Evolutionary conservation across 2,329 filamentous ascomycete genomes (phyloP).

Genomic region (Diaporthe capsici): DNA sequence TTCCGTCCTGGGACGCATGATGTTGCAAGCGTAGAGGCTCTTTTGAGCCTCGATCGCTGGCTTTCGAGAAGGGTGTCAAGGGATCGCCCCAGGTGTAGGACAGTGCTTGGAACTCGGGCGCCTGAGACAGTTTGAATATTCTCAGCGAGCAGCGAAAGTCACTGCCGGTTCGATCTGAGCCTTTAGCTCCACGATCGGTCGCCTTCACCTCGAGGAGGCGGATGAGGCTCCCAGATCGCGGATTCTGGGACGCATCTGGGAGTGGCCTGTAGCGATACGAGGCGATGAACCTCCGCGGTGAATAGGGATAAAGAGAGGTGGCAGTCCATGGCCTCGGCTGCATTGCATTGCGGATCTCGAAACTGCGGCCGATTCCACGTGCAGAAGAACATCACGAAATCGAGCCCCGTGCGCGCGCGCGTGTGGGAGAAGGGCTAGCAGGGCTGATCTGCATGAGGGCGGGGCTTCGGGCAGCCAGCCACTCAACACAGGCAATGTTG

Average conservation of each 20-base stretch:
- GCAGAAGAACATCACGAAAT: not conserved
- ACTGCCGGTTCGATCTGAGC: not conserved
- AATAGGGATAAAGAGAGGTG: not conserved
- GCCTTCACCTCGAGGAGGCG: not conserved
- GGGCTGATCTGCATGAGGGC: constrained; percentile 2
- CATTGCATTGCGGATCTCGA: constrained; percentile 6
- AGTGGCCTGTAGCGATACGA: constrained; percentile 16
- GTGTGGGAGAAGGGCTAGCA: not conserved
- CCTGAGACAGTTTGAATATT: not conserved
- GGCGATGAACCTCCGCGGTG: not conserved
- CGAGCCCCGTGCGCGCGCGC: not conserved
- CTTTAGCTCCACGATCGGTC: not conserved
- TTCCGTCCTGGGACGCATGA: not conserved
- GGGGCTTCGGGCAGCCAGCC: not conserved
- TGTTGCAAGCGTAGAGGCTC: not conserved
- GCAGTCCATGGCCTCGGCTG: not conserved
- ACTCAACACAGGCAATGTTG: not conserved
- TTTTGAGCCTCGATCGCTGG: too few relatives aligned
- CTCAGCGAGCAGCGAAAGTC: not conserved
- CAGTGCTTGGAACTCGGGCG: constrained; percentile 26
- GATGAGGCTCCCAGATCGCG: not conserved
- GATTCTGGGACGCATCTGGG: not conserved
- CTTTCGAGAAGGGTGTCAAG: constrained; percentile 17
- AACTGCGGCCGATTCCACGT: not conserved
- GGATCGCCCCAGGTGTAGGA: constrained; percentile 34